These are phyloP conservation scores for Polysphondylium violaceum DNA, from an alignment of 78 protist genomes.

Conservation along the genomic window DNA sequence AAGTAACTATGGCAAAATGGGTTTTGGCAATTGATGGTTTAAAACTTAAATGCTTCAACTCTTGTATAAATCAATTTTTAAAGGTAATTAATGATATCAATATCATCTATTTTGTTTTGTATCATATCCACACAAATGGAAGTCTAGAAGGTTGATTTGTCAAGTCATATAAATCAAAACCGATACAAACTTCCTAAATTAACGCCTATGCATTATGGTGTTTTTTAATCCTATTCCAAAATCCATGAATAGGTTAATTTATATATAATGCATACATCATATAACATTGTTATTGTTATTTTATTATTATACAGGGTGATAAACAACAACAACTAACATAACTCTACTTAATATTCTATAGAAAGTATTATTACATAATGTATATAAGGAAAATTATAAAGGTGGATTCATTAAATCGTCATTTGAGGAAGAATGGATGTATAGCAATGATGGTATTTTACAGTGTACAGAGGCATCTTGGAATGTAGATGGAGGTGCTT, in stretches of 20 bases:
- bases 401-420: slow-evolving; percentile 78
- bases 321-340: too few species aligned
- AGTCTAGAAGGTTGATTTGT: slow-evolving; percentile 42
- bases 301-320: too few species aligned
- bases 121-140: background rate
- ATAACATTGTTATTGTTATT: background rate
- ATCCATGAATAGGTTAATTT: slow-evolving; percentile 3
- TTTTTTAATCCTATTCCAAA: slow-evolving; percentile 12
- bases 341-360: background rate
- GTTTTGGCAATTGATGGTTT: slow-evolving; percentile 69
- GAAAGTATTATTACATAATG: slow-evolving; percentile 62
- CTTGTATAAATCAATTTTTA: slow-evolving; percentile 69
- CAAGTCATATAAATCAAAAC: slow-evolving; percentile 2
- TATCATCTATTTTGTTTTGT: background rate
- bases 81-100: slow-evolving; percentile 15
- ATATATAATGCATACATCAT: slow-evolving; percentile 12
- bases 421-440: slow-evolving; percentile 72
- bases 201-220: background rate
- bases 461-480: slow-evolving; percentile 53
- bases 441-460: slow-evolving; percentile 70
- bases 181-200: slow-evolving; percentile 79
- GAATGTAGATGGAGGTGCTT: slow-evolving; percentile 35
- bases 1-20: slow-evolving; percentile 65
- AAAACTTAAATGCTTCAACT: slow-evolving; percentile 52
- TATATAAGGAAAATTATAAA: slow-evolving; percentile 66